Conservation (phyloP, 305 asterid genomes). For the Ajuga reptans region DNA sequence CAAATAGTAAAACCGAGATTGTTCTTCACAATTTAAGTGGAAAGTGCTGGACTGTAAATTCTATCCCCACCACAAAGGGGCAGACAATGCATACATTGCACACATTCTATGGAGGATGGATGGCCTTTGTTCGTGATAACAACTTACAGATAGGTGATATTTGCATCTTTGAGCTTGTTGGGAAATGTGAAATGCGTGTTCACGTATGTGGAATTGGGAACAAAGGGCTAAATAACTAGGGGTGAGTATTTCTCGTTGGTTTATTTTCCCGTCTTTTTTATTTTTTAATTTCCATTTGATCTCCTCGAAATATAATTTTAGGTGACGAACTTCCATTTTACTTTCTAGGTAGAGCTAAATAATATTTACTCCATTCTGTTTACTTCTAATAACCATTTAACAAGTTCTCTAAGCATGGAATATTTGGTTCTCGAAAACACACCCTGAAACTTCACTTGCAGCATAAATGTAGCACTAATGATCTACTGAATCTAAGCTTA, state of each 20-base stretch:
- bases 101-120: conserved; percentile 97
- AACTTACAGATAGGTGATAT: conserved; percentile 82
- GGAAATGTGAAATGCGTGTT: conserved; percentile 73
- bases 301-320: background rate
- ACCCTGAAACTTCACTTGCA: background rate
- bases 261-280: background rate
- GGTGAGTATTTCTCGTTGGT: conserved; percentile 21
- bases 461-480: background rate
- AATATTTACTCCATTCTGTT: background rate
- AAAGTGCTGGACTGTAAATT: conserved; percentile 78
- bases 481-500: too few species aligned
- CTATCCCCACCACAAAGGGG: conserved; percentile 78
- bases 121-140: conserved; percentile 88
- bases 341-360: background rate
- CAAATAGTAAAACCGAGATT: conserved; percentile 64
- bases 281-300: background rate
- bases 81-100: conserved; percentile 44
- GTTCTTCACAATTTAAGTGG: conserved; percentile 69
- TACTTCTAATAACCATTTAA: background rate
- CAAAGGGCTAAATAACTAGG: conserved; percentile 37
- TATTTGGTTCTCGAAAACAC: background rate
- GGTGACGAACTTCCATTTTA: background rate
- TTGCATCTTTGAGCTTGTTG: conserved; percentile 87
- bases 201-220: conserved; percentile 64
- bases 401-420: background rate